Evolutionary conservation across 768 basidiomycete species (phyloP), one percentile per base, ranked within the genome.

Genomic region (Aureoboletus auriporus): DNA sequence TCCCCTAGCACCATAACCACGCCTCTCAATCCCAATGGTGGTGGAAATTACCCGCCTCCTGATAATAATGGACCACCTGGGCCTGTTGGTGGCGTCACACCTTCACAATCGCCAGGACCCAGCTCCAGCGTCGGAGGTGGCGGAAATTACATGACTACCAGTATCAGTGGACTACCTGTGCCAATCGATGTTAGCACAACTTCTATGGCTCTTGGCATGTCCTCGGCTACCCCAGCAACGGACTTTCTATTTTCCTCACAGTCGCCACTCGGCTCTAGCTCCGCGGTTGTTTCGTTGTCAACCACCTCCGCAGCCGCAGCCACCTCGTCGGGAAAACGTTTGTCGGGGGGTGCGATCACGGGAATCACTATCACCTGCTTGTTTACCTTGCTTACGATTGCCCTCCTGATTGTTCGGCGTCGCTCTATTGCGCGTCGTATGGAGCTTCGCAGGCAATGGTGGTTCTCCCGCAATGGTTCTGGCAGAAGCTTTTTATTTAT

Each of bases 331-430:
- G 62, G 60, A 40, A 58, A 61, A 16, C 66, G 65, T 10, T 36
- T 78, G 3, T 74, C 80, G 4, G 58, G 53, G 0, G 79, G 73
- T 26, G 74, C 70, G 20, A 74, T 82, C 40, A 78, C 73, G 8
- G 82, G 65, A 34, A 75, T 82, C 39, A 57, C 54, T 12, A 46
- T 70, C 14, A 48, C 71, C 5, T 55, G 68, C 23, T 46, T 57
- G 23, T 23, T 75, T 17, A 50, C 61, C 38, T 41, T 70, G 16
- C 45, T 78, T 8, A 57, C 51, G 6, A 43, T 77, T 11, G 27
- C 73, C 17, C 16, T 83, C 11, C 57, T 79, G 42, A 39, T 76
- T 35, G 53, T 79, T 27, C 76, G 83, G 34, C 72, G 70, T 29
- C 77, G 79, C 26, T 69, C 68, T 10, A 69, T 68, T 9, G 52